phyloP scores from a whole-genome alignment of 305 asterid species.

The Nicotiana rustica region DNA sequence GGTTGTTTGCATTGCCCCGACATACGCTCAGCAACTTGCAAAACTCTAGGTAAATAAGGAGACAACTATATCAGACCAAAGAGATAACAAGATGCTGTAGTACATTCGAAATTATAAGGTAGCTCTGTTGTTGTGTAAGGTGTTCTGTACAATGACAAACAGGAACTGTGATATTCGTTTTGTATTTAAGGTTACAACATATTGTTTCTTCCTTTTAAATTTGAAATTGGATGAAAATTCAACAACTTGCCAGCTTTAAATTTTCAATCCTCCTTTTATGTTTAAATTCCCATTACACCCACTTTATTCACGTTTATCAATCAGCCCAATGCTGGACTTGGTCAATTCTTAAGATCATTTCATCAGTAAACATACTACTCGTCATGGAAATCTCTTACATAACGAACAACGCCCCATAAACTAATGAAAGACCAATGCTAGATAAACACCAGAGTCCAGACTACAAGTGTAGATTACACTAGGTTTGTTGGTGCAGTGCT shows the following conservation, averaged over 20 bases:
- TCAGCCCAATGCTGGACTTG: background rate
- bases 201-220: background rate
- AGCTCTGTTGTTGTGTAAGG: background rate
- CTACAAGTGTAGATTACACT: too few species aligned
- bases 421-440: background rate
- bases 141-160: background rate
- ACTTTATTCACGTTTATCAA: background rate
- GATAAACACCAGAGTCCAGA: background rate
- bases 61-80: background rate
- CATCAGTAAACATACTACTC: background rate
- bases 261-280: background rate
- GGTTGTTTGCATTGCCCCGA: conserved; percentile 71
- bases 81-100: background rate
- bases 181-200: background rate
- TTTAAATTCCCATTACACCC: background rate
- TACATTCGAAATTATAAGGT: background rate
- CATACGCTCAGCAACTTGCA: conserved; percentile 50
- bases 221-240: background rate
- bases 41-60: conserved; percentile 44
- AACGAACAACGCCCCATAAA: background rate
- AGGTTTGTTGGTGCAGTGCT: too few species aligned
- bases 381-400: background rate
- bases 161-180: background rate
- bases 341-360: background rate
- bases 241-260: background rate